Conservation (phyloP, 441 rosid species). For the Brassica balearica region DNA sequence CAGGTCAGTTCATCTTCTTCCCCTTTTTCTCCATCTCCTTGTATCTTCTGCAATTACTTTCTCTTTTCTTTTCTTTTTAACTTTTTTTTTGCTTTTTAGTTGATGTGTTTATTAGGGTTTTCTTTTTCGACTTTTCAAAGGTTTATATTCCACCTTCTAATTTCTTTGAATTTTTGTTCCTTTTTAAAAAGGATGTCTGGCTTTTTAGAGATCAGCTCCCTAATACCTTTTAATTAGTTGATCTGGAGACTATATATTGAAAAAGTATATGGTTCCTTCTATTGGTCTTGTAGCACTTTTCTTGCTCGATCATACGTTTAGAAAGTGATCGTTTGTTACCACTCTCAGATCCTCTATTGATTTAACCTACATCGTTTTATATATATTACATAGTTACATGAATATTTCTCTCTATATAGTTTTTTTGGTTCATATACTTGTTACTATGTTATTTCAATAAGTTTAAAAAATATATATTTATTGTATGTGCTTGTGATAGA, state of each 20-base stretch:
- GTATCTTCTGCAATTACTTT: slow-evolving; percentile 46
- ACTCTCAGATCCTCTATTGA: slow-evolving; percentile 31
- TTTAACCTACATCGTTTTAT: background rate
- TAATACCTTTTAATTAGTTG: slow-evolving; percentile 30
- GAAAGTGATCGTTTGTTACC: slow-evolving; percentile 37
- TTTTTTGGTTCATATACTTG: background rate
- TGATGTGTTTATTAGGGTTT: slow-evolving; percentile 39
- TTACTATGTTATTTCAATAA: background rate
- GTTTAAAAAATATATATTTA: background rate
- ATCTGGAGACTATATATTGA: slow-evolving; percentile 11
- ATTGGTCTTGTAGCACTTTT: slow-evolving; percentile 17
- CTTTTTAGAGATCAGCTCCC: slow-evolving; percentile 38
- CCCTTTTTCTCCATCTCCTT: slow-evolving; percentile 40
- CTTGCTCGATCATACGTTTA: slow-evolving; percentile 30
- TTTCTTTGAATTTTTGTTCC: slow-evolving; percentile 36
- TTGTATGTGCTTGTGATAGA: slow-evolving; percentile 2
- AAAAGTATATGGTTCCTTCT: slow-evolving; percentile 14
- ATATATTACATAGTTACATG: background rate
- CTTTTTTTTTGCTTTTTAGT: slow-evolving; percentile 27
- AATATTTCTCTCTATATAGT: background rate
- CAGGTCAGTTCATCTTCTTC: slow-evolving; percentile 49
- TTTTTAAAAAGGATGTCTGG: slow-evolving; percentile 26
- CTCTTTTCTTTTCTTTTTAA: slow-evolving; percentile 23
- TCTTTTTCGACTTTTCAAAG: slow-evolving; percentile 25
- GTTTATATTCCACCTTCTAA: slow-evolving; percentile 39